Percentiles rank a stretch among this genome's conserved stretches.
phyloP scores from a whole-genome alignment of 1,139 yeast genomes.

The Suhomyces maxii region DNA sequence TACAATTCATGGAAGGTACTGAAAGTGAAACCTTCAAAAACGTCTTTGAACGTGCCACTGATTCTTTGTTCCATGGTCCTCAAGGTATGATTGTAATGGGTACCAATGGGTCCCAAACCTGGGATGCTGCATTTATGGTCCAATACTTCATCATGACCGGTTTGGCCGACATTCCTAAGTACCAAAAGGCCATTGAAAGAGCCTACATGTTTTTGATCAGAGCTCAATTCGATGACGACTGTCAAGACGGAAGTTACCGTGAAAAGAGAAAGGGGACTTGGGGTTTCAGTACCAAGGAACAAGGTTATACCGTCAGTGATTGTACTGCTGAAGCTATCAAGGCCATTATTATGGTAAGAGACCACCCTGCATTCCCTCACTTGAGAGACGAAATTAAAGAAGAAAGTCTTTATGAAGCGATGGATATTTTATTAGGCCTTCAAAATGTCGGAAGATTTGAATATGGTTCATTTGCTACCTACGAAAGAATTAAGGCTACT shows the following conservation, averaged over 20 bases:
- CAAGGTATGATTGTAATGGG: constrained; percentile 95
- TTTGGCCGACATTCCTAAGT: constrained; percentile 67
- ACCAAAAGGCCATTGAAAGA: constrained; percentile 57
- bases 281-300: constrained; percentile 95
- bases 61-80: constrained; percentile 79
- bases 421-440: constrained; percentile 51
- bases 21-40: constrained; percentile 61
- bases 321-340: constrained; percentile 96
- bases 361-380: constrained; percentile 53
- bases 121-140: constrained; percentile 93
- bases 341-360: constrained; percentile 89
- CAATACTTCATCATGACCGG: constrained; percentile 85
- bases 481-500: constrained; percentile 83
- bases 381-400: constrained; percentile 50
- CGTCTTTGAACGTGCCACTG: constrained; percentile 64
- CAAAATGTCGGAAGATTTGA: constrained; percentile 83
- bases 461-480: constrained; percentile 90
- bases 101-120: constrained; percentile 95
- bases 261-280: constrained; percentile 90
- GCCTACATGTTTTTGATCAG: constrained; percentile 74
- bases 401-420: constrained; percentile 60
- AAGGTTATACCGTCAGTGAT: constrained; percentile 95
- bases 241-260: constrained; percentile 76
- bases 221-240: constrained; percentile 82
- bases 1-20: constrained; percentile 66